phyloP scores from a whole-genome alignment of 805 yeast species.

The Geotrichum ghanense region DNA sequence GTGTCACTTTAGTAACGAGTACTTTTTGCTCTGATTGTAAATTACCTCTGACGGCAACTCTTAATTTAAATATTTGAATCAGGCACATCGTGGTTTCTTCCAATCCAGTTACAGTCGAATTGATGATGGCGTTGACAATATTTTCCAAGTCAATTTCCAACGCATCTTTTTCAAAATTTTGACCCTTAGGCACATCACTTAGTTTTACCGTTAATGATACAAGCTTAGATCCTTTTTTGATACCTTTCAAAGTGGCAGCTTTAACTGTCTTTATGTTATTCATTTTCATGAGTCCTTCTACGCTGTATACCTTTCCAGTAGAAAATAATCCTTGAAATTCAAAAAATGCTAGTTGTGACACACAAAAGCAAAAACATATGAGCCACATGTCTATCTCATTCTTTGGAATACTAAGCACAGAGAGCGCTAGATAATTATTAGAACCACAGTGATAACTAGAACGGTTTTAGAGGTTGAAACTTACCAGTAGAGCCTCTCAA shows the following conservation, averaged over 20 bases:
- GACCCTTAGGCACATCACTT: background rate
- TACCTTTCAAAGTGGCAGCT: background rate
- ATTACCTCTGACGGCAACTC: background rate
- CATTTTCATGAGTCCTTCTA: background rate
- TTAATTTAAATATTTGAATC: background rate
- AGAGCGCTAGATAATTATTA: background rate
- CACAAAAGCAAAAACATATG: background rate
- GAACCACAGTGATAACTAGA: no score
- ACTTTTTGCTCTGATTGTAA: background rate
- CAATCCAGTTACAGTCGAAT: background rate
- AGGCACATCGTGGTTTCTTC: slow-evolving; percentile 1
- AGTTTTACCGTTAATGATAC: background rate
- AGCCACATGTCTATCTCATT: background rate
- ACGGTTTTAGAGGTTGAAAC: no score
- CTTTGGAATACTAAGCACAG: background rate
- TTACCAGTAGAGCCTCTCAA: background rate
- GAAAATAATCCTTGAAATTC: background rate
- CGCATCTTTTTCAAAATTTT: background rate
- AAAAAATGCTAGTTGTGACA: background rate
- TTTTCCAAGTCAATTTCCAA: background rate
- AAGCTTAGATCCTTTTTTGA: background rate
- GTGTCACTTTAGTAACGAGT: background rate
- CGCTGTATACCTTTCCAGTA: background rate
- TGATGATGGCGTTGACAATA: background rate
- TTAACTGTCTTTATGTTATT: background rate